Evolutionary conservation across 2,329 filamentous ascomycete genomes (phyloP).

Genomic region (Scleromitrula shiraiana): DNA sequence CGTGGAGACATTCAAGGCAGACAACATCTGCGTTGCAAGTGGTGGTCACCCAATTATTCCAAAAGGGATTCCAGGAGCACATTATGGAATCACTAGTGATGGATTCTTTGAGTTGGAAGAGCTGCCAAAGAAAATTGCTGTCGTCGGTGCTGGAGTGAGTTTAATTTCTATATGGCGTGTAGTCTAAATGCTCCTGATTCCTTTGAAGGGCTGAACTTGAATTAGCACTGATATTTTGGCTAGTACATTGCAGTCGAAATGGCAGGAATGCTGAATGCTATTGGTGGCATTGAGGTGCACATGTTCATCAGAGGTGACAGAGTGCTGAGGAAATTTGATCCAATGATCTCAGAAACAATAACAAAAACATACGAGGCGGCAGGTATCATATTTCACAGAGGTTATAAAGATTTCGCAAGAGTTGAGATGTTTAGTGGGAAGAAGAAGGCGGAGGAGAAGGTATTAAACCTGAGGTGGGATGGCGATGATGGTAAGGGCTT

Average conservation of each 20-base stretch:
- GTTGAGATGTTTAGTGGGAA: conserved; percentile 28
- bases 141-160: conserved; percentile 44
- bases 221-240: neutral
- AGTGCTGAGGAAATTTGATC: conserved; percentile 43
- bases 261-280: conserved; percentile 41
- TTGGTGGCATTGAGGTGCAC: conserved; percentile 40
- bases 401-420: conserved; percentile 39
- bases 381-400: conserved; percentile 40
- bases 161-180: conserved; percentile 29
- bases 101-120: conserved; percentile 43
- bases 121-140: conserved; percentile 40
- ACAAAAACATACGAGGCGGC: conserved; percentile 41
- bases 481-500: conserved; percentile 36
- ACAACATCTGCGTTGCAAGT: conserved; percentile 40
- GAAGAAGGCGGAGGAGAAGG: conserved; percentile 33
- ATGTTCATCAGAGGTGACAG: conserved; percentile 41
- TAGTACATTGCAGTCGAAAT: conserved; percentile 30
- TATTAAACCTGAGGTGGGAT: conserved; percentile 34
- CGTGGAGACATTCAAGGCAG: conserved; percentile 34
- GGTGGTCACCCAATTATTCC: conserved; percentile 37
- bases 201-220: too few relatives aligned
- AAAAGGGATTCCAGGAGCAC: conserved; percentile 35
- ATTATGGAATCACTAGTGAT: conserved; percentile 43
- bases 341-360: conserved; percentile 44
- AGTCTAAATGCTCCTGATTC: too few relatives aligned